A percentile compares a stretch with the other conserved stretches of the same genome.
Evolutionary conservation across 768 basidiomycete genomes (phyloP).

Genomic region (Xanthoconium stramineum): DNA sequence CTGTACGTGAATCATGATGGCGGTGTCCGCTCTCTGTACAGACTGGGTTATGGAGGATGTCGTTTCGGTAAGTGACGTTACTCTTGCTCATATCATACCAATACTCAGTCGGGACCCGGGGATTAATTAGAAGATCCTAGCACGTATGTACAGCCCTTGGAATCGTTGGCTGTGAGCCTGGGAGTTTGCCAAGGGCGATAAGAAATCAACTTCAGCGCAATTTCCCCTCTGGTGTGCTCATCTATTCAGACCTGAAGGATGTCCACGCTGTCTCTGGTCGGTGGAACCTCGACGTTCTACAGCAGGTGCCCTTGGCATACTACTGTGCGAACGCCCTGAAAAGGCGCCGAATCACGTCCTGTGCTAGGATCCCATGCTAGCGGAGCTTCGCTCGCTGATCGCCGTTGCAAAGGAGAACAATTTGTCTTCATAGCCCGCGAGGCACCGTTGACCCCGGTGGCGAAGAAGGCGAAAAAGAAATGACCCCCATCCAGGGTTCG

Average conservation of each 20-base stretch:
- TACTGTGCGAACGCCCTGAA: not conserved
- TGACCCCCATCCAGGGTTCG: no score
- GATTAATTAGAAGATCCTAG: not conserved
- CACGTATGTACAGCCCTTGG: not conserved
- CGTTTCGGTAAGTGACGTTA: slow-evolving; percentile 32
- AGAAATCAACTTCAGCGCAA: not conserved
- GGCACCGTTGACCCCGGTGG: not conserved
- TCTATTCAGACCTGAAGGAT: not conserved
- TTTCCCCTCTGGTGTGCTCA: no score
- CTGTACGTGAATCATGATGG: not conserved
- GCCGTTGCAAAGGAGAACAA: not conserved
- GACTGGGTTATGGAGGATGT: not conserved
- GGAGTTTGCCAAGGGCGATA: not conserved
- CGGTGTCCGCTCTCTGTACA: not conserved
- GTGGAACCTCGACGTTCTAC: not conserved
- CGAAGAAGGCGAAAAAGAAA: not conserved
- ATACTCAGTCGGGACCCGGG: not conserved
- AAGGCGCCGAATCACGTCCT: not conserved
- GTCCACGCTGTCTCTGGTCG: not conserved
- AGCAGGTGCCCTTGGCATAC: not conserved
- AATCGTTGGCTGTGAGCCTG: no score
- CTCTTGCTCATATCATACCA: not conserved
- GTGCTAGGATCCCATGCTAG: not conserved
- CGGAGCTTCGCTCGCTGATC: slow-evolving; percentile 1
- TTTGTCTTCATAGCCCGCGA: not conserved